Base-by-base conservation (phyloP, 2,329 filamentous ascomycete species). In the Monosporascus sp. region DNA sequence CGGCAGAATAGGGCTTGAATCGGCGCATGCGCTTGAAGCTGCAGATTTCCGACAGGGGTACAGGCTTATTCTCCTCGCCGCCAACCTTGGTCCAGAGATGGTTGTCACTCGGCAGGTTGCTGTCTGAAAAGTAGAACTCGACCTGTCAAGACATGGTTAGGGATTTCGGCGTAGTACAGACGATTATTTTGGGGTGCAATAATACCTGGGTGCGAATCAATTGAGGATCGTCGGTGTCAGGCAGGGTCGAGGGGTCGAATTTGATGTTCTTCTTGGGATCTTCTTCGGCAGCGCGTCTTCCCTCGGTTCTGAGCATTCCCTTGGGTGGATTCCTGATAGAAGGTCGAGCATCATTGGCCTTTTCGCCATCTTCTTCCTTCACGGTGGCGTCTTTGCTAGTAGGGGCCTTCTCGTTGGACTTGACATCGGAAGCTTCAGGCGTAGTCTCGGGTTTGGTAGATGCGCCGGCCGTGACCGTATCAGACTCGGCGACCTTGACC, bases 11-110 rank as follows among this genome's bases (percentile, higher is more conserved):
- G 43, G 91, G 90, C 74, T 94, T 86, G 82, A 97, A 99, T 65
- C 87, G 88, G 61, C 85, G 87, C 95, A 99, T 99, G 70, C 95
- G 91, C 76, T 92, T 93, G 81, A 99, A 99, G 50, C 77, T 85
- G 78, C 86, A 84, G 60, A 99, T 84, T 57, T 86, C 81, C 65
- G 86, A 85, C 61, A 99, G 78, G 22, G 86, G 77, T 38, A 99
- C 86, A 44, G 92, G 81, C 70, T 88, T 87, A 78, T 97, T 96
- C 65, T 87, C 80, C 59, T 82, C 78, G 53, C 93, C 93, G 40
- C 86, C 87, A 52, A 90, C 88, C 65, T 86, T 79, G 58, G 84
- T 79, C 77, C 91, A 89, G 62, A 99, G 81, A 76, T 90, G 96
- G 70, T 91, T 88, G 74, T 99, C 95, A 65, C 84, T 85, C 50